Evolutionary conservation across 2,329 filamentous ascomycete species (phyloP).

Genomic region (Cercospora beticola): DNA sequence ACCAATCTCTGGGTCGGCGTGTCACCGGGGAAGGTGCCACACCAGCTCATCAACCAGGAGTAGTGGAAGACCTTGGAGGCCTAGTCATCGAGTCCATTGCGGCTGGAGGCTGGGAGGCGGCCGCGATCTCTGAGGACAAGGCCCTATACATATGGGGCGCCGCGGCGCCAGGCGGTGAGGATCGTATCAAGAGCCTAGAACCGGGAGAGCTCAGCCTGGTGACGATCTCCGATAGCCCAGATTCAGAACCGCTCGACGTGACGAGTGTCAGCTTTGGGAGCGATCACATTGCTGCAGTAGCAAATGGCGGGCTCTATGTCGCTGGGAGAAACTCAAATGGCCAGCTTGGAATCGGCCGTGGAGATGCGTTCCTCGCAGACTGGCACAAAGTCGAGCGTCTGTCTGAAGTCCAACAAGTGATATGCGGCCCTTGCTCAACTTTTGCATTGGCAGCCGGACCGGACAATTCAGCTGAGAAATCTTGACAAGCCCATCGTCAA

Average conservation of each 20-base stretch:
- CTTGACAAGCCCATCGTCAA: constrained; percentile 38
- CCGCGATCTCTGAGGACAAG: constrained; percentile 58
- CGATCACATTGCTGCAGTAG: constrained; percentile 59
- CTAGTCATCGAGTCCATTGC: constrained; percentile 56
- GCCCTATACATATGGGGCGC: constrained; percentile 64
- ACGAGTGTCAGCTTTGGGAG: constrained; percentile 59
- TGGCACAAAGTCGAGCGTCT: constrained; percentile 29
- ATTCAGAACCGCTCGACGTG: constrained; percentile 48
- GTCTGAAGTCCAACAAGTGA: constrained; percentile 15
- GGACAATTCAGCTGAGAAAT: background rate
- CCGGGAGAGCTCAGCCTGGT: constrained; percentile 34
- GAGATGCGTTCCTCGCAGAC: constrained; percentile 25
- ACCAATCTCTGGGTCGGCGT: constrained; percentile 58
- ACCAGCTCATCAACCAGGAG: constrained; percentile 50
- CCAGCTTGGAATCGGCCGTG: constrained; percentile 53
- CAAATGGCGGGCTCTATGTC: constrained; percentile 53
- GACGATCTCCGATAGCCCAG: constrained; percentile 41
- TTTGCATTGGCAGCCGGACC: constrained; percentile 17
- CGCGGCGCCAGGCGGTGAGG: constrained; percentile 28
- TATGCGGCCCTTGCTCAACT: constrained; percentile 31
- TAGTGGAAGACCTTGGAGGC: constrained; percentile 52
- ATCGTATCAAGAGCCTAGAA: constrained; percentile 25
- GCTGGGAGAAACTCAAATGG: constrained; percentile 59
- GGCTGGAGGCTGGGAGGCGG: constrained; percentile 56
- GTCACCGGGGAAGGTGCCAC: constrained; percentile 37